Base-by-base conservation (phyloP, 305 asterid genomes). In the Fraxinus floribunda region DNA sequence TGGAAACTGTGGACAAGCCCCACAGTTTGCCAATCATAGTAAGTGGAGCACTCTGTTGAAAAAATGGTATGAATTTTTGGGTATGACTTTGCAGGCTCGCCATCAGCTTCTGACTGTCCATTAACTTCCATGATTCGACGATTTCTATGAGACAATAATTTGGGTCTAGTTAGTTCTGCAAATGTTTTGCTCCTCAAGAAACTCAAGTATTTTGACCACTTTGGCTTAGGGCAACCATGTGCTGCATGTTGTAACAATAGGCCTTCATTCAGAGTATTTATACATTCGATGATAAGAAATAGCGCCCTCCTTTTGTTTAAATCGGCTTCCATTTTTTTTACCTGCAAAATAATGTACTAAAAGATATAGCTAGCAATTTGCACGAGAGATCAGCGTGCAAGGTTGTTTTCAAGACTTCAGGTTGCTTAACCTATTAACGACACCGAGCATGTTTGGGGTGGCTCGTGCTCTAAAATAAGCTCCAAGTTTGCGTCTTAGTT, bases 11-110 rank as follows among this genome's bases (percentile, higher is more conserved):
- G 98, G 52, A 96, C 88, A n/a, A 95, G 98, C 60, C 99, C 98
- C 72, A 95, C 91, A 24, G 99, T 95, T 71, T 94, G 98, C 99
- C 98, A 95, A 88, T 95, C 99, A 24, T 94, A 94, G 88, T 94
- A 93, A 78, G 97, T 80, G 46, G 95, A 84, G 87, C 98, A 96
- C 84, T 94, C 98, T 3, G 99, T 93, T 13, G 97, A 96, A 85
- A 96, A 96, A 80, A 96, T 84, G 52, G 98, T 96, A 82, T 96
- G 99, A 78, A 96, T 94, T 88, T 91, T 93, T 0, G 98, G 97
- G 64, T 86, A 73, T 22, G 91, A 79, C 84, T 90, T 96, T 78
- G 62, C 91, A 1, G 93, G 92, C 72, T 89, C 95, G 38, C 90
- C 91, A 77, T 86, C 49, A 44, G 16, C 90, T 84, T 88, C 89